A percentile compares a stretch with the other conserved stretches of the same genome.
These are phyloP conservation scores for Fusarium subtropicale DNA, from an alignment of 2,329 filamentous ascomycete species.

Conservation along the genomic window DNA sequence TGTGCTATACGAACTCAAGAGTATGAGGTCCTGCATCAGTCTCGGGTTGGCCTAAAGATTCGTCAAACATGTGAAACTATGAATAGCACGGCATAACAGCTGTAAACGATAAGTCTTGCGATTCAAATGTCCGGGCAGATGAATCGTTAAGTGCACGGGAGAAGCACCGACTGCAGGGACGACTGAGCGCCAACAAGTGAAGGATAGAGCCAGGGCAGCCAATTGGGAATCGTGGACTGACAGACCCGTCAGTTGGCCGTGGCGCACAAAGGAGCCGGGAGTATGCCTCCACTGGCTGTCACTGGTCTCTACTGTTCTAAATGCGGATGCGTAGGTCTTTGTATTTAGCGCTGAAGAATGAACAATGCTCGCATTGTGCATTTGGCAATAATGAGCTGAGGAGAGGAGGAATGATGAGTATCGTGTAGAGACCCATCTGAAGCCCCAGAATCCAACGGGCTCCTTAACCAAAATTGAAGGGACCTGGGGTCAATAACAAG, in stretches of 20 bases:
- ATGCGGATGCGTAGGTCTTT: neutral
- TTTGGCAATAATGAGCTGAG: neutral
- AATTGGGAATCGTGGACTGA: constrained; percentile 24
- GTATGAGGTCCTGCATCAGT: neutral
- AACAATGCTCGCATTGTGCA: neutral
- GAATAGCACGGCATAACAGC: constrained; percentile 25
- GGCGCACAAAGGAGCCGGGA: constrained; percentile 9
- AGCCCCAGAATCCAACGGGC: constrained; percentile 19
- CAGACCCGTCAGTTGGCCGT: constrained; percentile 22
- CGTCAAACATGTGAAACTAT: constrained; percentile 4
- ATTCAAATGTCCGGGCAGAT: constrained; percentile 4
- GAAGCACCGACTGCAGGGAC: neutral
- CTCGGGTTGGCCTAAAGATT: constrained; percentile 11
- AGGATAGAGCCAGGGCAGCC: constrained; percentile 17
- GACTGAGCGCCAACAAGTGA: constrained; percentile 7
- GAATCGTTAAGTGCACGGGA: constrained; percentile 4
- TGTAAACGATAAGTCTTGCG: constrained; percentile 5
- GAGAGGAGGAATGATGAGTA: neutral
- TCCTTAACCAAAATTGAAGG: constrained; percentile 27
- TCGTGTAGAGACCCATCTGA: neutral
- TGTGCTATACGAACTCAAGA: neutral
- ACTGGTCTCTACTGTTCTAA: neutral
- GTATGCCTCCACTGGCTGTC: neutral
- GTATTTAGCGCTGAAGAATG: neutral
- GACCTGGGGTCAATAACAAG: constrained; percentile 24